These are phyloP conservation scores for Alternaria sp. DNA, from an alignment of 2,329 filamentous ascomycete species.

Conservation along the genomic window DNA sequence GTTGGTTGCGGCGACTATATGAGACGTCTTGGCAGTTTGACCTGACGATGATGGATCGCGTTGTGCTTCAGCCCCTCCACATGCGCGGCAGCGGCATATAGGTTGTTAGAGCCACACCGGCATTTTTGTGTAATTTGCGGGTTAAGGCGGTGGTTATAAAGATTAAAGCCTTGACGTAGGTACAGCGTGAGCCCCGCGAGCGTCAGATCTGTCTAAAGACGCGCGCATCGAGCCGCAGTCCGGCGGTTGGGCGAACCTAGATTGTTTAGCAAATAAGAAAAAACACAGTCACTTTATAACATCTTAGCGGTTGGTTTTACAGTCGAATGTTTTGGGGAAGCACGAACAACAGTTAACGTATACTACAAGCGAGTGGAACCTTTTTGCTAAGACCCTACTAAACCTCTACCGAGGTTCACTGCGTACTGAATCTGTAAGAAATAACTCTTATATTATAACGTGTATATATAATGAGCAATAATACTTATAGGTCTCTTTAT, in stretches of 20 bases:
- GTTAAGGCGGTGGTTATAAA: conserved; percentile 4
- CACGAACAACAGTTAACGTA: background rate
- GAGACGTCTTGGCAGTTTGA: conserved; percentile 44
- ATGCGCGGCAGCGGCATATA: conserved; percentile 8
- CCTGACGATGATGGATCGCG: conserved; percentile 32
- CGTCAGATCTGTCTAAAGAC: conserved; percentile 2
- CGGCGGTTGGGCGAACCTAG: background rate
- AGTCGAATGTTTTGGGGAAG: background rate
- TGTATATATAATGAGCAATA: no score
- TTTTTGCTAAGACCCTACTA: background rate
- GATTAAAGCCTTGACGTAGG: conserved; percentile 5
- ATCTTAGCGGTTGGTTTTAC: background rate
- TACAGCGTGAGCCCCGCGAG: background rate
- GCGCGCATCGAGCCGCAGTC: background rate
- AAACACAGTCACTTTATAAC: background rate
- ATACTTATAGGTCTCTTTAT: no score
- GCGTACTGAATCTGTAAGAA: no score
- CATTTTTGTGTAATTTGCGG: conserved; percentile 3
- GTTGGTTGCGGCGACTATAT: conserved; percentile 27
- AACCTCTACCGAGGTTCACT: no score
- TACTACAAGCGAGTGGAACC: no score
- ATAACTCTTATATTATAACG: no score
- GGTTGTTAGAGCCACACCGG: conserved; percentile 8
- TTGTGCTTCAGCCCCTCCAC: conserved; percentile 33
- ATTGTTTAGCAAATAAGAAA: background rate